Evolutionary conservation across 257 asterid genomes (phyloP).

Genomic region (Linaria vulgaris): DNA sequence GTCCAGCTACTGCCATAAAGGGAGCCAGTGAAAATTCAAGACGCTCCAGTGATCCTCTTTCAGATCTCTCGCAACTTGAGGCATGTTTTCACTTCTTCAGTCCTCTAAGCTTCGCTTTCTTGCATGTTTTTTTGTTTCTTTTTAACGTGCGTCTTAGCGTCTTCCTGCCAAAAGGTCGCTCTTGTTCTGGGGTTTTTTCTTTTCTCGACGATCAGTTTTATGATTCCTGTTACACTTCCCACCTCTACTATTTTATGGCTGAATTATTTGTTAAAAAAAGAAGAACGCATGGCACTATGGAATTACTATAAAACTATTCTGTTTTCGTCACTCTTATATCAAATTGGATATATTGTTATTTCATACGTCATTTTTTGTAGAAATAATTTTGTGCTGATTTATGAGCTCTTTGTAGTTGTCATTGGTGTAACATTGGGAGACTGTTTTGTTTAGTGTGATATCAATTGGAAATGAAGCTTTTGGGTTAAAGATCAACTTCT

Average conservation of each 20-base stretch:
- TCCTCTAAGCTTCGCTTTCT: constrained; percentile 2
- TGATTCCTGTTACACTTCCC: background rate
- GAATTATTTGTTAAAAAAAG: background rate
- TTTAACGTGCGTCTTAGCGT: background rate
- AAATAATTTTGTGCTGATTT: background rate
- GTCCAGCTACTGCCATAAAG: constrained; percentile 33
- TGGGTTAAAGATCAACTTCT: background rate
- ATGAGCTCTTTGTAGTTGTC: background rate
- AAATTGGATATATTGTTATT: background rate
- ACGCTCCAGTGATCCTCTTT: constrained; percentile 49
- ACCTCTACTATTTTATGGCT: background rate
- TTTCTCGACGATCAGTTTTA: background rate
- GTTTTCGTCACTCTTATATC: background rate
- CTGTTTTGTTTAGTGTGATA: background rate
- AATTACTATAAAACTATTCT: background rate
- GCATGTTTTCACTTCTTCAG: constrained; percentile 31
- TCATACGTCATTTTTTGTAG: constrained; percentile 1
- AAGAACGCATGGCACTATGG: no score
- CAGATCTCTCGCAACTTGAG: constrained; percentile 88
- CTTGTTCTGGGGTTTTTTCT: background rate
- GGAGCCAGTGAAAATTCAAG: constrained; percentile 47
- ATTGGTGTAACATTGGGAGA: constrained; percentile 7
- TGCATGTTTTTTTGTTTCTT: background rate
- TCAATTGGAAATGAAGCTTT: constrained; percentile 1
- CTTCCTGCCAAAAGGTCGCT: constrained; percentile 2